Evolutionary conservation across 78 protist genomes (phyloP), one percentile per base, ranked within the genome.

Genomic region (Dictyostelium citrinum): DNA sequence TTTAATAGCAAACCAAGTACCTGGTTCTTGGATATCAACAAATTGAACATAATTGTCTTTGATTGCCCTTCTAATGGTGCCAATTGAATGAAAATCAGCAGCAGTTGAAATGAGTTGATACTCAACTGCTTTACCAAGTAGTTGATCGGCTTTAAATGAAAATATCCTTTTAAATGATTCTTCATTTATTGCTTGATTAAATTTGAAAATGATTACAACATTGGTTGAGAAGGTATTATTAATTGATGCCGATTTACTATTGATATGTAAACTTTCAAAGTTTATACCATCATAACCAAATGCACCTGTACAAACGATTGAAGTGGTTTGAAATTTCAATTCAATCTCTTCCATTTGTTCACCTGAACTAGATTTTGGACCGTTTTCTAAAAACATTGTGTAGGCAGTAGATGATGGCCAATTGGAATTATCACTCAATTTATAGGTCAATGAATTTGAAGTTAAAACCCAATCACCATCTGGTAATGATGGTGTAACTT

Each of bases 271-370:
- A 17, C 17, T 37, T 16, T n/a, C 68, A 31, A 16, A 41, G 2
- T 6, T 16, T 35, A 75, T 35, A 58, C 70, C 39, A 35, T 78
- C 91, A 75, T 78, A 84, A 12, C n/a, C 24, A n/a, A 17, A 45
- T 9, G 12, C 10, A 64, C 35, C 72, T n/a, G 12, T 2, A 11
- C 20, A 5, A 9, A 11, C 43, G 33, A 84, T n/a, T 5, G 67
- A 17, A 8, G n/a, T 24, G 10, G 91, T 84, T 2, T 49, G 7
- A 4, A 84, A 72, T 33, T 24, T 49, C 3, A 71, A 31, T n/a
- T 43, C 77, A 33, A 46, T 22, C 2, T 84, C 55, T 20, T 88
- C 83, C 45, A 88, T 24, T 64, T 70, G 84, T 78, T 88, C 79
- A 22, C 93, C 84, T 11, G 33, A 2, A 0, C 1, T 7, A 9